Evolutionary conservation across 768 basidiomycete species (phyloP), one percentile per base, ranked within the genome.

Genomic region (Sarcodon sp.): DNA sequence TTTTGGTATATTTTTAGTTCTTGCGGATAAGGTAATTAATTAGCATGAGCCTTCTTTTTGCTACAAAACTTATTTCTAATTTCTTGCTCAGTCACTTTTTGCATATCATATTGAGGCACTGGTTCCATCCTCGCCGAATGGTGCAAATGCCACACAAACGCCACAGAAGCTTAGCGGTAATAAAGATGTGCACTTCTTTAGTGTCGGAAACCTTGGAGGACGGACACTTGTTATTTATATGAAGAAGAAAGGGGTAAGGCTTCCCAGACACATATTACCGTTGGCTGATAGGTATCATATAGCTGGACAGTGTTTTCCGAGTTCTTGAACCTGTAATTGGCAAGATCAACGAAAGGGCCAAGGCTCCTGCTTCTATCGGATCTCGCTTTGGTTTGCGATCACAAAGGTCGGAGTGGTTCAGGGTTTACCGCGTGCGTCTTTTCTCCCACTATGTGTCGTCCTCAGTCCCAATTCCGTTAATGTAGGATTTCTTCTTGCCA

Each of bases 31-130:
- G 72, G 87, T 80, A 44, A 46, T 34, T 80, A 44, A 46, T 34
- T 47, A 37, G 53, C 27, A 6, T 34, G n/a, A 41, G 18, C 41
- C 31, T 43, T 9, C n/a, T n/a, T 12, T 39, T 16, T n/a, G 10
- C 21, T 34, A 8, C 3, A 6, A 8, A 18, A 21, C 12, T 27
- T n/a, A 11, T 43, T 10, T 49, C 44, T 10, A 34, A 32, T 38
- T 44, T 27, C 45, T 16, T 32, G 32, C 41, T 11, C 53, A 89
- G 83, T 83, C 83, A 0, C 69, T 97, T 2, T 89, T 96, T 51
- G 93, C 94, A 1, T 92, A 93, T 57, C 89, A 91, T 54, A 92
- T 98, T 44, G 94, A 99, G 63, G 92, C 93, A 0, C 75, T 99
- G 33, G 92, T 98, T 6, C 94, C 94, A 0, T 87, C 91, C 2